Conservation (phyloP, 768 basidiomycete genomes). For the Leccinum subgranulosum region DNA sequence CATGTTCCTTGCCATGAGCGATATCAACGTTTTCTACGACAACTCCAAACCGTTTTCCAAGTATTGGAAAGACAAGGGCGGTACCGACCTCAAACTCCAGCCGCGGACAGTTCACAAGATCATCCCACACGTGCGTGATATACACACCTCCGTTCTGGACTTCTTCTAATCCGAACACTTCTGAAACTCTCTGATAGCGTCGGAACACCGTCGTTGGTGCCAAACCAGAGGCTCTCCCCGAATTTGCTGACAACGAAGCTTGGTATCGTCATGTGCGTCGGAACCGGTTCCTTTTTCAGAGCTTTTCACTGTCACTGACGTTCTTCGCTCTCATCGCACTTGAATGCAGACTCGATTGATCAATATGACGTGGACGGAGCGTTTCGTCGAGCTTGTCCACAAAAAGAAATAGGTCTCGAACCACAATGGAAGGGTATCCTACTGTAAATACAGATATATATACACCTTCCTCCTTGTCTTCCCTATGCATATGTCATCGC, state of each 20-base stretch:
- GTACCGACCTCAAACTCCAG: slow-evolving; percentile 20
- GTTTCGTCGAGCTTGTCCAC: slow-evolving; percentile 23
- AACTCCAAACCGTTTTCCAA: slow-evolving; percentile 35
- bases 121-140: slow-evolving; percentile 37
- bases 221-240: slow-evolving; percentile 28
- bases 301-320: not conserved
- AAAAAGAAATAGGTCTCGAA: slow-evolving; percentile 2
- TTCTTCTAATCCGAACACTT: not conserved
- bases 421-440: not conserved
- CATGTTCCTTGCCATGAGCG: slow-evolving; percentile 7
- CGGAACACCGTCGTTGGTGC: slow-evolving; percentile 27
- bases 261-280: slow-evolving; percentile 34
- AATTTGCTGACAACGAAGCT: slow-evolving; percentile 31
- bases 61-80: slow-evolving; percentile 32
- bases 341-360: slow-evolving; percentile 15
- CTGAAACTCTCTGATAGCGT: slow-evolving; percentile 26
- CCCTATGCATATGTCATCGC: too few relatives aligned
- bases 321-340: not conserved
- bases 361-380: slow-evolving; percentile 25
- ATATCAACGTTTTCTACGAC: slow-evolving; percentile 32
- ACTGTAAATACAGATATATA: not conserved
- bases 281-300: not conserved
- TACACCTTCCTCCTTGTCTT: too few relatives aligned
- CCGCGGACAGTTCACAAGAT: slow-evolving; percentile 31
- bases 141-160: not conserved